Evolutionary conservation across 306 rosid genomes (phyloP), one percentile per base, ranked within the genome.

Genomic region (Glycine tomentella): DNA sequence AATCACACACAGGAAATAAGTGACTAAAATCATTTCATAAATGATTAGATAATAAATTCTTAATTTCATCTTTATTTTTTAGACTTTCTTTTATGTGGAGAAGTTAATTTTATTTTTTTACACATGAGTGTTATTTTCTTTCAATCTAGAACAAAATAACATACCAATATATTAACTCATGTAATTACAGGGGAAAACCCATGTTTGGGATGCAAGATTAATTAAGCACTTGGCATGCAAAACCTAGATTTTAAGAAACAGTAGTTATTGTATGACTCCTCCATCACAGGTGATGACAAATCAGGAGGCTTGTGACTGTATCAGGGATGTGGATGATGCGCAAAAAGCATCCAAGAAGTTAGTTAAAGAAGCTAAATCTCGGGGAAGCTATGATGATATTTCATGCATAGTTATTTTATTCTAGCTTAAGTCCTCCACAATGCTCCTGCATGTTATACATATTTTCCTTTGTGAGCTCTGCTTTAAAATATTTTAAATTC

Each of bases 401-500:
- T 90, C 95, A 53, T 83, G 93, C 86, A 77, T 87, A 48, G 95
- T 89, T 49, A 87, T 92, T 12, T 86, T 62, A 78, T 92, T 92
- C 64, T 83, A 82, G 82, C 66, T 71, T 65, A 84, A 34, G 20
- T 59, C 34, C 13, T 59, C 62, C 57, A n/a, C 14, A 58, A 9
- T 9, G 33, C 31, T 17, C 72, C 36, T 17, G 5, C 68, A 51
- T 70, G 40, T 76, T 34, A 69, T 62, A 57, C 13, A 51, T 69
- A 9, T 1, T 44, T 75, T 61, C 11, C 34, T 65, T 25, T 25
- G 31, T 74, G 8, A 51, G 31, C 13, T 69, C 0, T 34, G 4
- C 48, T 55, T 49, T 38, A 34, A 12, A 17, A 34, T 49, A 49
- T 40, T 62, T 72, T 8, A 25, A 72, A 49, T 51, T 72, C 63